Conservation (phyloP, 1,284 basidiomycete genomes). For the Leccinum solheimii region DNA sequence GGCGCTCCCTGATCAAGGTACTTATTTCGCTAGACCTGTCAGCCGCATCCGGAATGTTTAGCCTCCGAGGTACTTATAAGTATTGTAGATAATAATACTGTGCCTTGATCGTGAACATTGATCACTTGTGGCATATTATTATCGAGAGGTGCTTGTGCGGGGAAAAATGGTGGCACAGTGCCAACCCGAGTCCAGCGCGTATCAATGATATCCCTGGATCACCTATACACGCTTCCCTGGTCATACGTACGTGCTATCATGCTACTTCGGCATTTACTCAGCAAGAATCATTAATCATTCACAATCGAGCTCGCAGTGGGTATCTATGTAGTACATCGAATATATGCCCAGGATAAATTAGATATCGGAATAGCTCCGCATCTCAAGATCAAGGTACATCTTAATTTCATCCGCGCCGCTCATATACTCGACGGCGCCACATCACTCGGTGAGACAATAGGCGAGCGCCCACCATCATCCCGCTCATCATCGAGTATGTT, state of each 20-base stretch:
- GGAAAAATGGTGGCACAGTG: neutral
- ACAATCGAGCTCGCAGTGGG: neutral
- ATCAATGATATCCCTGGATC: neutral
- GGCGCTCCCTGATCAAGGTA: no score
- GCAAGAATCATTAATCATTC: neutral
- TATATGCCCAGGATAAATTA: neutral
- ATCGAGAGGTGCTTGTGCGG: neutral
- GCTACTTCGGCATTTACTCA: neutral
- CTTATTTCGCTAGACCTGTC: no score
- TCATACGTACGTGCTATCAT: slow-evolving; percentile 16
- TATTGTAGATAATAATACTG: no score
- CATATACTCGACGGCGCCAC: neutral
- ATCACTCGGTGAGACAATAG: slow-evolving; percentile 10
- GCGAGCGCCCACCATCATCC: slow-evolving; percentile 9
- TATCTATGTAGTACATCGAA: neutral
- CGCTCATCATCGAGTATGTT: slow-evolving; percentile 20
- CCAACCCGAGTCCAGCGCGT: neutral
- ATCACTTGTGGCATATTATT: no score
- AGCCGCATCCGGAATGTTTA: no score
- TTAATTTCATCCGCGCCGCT: neutral
- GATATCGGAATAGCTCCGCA: neutral
- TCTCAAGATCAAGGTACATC: neutral
- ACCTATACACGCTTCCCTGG: slow-evolving; percentile 13
- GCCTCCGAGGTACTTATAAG: no score
- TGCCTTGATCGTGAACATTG: no score